These are phyloP conservation scores for Polytrichum commune DNA, from an alignment of 225 moss, liverwort and hornwort species.

Conservation along the genomic window DNA sequence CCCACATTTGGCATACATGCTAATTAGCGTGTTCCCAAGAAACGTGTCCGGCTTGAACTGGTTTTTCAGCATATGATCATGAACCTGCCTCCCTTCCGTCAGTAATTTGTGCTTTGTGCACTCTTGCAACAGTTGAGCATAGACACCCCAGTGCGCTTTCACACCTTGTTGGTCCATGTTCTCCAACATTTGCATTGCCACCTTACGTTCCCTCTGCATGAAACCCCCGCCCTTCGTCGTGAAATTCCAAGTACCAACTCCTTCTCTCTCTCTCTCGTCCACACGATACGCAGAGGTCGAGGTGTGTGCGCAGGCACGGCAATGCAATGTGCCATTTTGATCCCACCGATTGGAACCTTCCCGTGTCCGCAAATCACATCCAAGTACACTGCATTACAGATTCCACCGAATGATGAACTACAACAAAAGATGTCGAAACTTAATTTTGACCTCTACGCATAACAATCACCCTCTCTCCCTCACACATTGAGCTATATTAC, in stretches of 20 bases:
- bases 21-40: slow-evolving; percentile 50
- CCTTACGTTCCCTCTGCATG: not conserved
- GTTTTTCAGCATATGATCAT: slow-evolving; percentile 31
- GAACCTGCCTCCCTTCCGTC: slow-evolving; percentile 37
- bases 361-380: no score
- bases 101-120: slow-evolving; percentile 33
- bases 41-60: slow-evolving; percentile 35
- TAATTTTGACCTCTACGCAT: no score
- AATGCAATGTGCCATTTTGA: not conserved
- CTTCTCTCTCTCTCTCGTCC: not conserved
- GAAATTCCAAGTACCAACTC: not conserved
- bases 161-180: slow-evolving; percentile 16
- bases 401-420: no score
- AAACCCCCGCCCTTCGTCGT: no score
- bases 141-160: slow-evolving; percentile 24
- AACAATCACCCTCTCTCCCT: no score
- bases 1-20: slow-evolving; percentile 61
- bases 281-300: not conserved
- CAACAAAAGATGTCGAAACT: no score
- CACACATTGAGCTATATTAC: no score
- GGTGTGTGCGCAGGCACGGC: not conserved
- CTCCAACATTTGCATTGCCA: slow-evolving; percentile 18
- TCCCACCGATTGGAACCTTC: not conserved
- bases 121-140: slow-evolving; percentile 42
- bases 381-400: no score